Percentiles rank a stretch among this genome's conserved stretches.
phyloP scores from a whole-genome alignment of 2,329 filamentous ascomycete species.

The Colletotrichum gloeosporioides region DNA sequence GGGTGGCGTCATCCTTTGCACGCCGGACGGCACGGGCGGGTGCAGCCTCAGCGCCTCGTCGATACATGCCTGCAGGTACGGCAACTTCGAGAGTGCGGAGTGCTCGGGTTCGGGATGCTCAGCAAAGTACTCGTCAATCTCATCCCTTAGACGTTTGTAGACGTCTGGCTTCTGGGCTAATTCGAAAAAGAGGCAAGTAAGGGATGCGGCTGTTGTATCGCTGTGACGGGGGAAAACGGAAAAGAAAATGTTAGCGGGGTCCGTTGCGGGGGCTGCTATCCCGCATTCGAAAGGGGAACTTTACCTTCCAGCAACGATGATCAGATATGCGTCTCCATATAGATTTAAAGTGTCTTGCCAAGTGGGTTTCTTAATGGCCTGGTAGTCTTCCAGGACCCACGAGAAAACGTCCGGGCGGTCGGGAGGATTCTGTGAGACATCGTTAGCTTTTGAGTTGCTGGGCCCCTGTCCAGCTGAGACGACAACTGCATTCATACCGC shows the following conservation, averaged over 20 bases:
- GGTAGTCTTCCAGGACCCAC: constrained; percentile 33
- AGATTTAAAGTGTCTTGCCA: constrained; percentile 29
- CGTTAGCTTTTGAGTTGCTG: not conserved
- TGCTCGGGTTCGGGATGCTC: constrained; percentile 19
- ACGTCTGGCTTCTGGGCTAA: constrained; percentile 9
- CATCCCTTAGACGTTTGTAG: not conserved
- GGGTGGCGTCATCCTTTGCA: constrained; percentile 39
- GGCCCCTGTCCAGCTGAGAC: not conserved
- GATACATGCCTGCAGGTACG: constrained; percentile 39
- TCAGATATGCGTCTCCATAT: constrained; percentile 32
- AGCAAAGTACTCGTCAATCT: constrained; percentile 23
- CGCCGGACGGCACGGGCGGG: constrained; percentile 39
- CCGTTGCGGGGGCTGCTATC: not conserved
- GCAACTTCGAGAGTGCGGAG: constrained; percentile 26
- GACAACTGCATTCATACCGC: not conserved
- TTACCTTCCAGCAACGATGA: constrained; percentile 37
- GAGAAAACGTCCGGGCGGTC: constrained; percentile 34
- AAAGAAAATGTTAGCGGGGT: not conserved
- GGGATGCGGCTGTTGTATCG: constrained; percentile 22
- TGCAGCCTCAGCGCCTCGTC: constrained; percentile 44
- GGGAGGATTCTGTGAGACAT: constrained; percentile 16
- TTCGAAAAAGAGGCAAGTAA: constrained; percentile 22
- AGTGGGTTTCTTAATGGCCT: constrained; percentile 20
- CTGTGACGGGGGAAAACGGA: not conserved
- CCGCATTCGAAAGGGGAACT: not conserved